These are phyloP conservation scores for Chaetomium cochliodes DNA, from an alignment of 495 filamentous ascomycete genomes.

Conservation along the genomic window DNA sequence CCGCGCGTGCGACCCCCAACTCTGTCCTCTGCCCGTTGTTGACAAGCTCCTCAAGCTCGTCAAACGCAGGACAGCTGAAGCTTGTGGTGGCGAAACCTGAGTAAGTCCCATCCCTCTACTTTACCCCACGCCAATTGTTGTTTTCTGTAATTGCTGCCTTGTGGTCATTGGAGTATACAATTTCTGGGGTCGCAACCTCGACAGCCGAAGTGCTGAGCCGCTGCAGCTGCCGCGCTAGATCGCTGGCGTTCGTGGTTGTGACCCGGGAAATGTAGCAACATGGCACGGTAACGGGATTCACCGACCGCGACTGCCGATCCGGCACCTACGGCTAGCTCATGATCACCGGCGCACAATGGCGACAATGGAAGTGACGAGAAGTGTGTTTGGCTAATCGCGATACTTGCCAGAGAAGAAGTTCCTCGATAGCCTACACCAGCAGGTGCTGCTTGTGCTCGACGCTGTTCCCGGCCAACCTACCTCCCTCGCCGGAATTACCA, in stretches of 20 bases:
- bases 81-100: background rate
- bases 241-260: background rate
- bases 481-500: background rate
- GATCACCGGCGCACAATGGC: background rate
- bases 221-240: background rate
- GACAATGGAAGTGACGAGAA: background rate
- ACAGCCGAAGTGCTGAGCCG: background rate
- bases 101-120: conserved; percentile 13
- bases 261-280: background rate
- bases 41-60: background rate
- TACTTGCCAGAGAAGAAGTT: background rate
- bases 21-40: background rate
- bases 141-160: background rate
- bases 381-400: conserved; percentile 2
- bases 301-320: background rate
- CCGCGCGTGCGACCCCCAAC: conserved; percentile 12
- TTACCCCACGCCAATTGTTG: background rate
- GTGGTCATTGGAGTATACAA: background rate
- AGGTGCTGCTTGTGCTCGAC: background rate
- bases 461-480: background rate
- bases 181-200: background rate
- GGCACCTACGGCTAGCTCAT: background rate
- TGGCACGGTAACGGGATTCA: background rate
- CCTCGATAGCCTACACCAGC: background rate
- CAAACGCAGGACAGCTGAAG: background rate